Conservation (phyloP, 176 grass and related monocot genomes). For the Oryza rufipogon region DNA sequence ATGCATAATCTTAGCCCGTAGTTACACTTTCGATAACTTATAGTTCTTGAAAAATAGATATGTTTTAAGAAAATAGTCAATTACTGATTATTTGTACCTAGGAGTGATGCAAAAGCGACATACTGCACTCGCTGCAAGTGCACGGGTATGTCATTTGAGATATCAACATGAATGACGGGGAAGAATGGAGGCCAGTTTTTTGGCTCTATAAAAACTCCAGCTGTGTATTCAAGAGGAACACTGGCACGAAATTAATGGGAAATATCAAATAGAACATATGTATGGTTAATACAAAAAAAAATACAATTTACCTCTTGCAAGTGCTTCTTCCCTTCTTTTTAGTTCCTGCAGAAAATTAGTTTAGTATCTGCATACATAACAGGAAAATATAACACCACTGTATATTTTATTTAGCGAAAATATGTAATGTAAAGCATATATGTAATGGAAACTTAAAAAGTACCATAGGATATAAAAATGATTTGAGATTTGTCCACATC, state of each 20-base stretch:
- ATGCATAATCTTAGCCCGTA: not conserved
- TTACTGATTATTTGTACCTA: constrained; percentile 49
- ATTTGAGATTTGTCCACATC: too few relatives aligned
- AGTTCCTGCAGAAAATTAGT: constrained; percentile 45
- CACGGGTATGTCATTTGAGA: constrained; percentile 67
- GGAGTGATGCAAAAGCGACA: constrained; percentile 67
- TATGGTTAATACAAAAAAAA: not conserved
- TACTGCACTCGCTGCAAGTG: constrained; percentile 73
- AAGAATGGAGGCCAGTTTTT: constrained; percentile 80
- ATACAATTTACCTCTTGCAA: constrained; percentile 41
- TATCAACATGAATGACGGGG: constrained; percentile 74
- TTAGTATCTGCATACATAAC: not conserved
- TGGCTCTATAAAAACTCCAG: constrained; percentile 54
- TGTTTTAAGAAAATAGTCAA: not conserved
- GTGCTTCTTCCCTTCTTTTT: constrained; percentile 64
- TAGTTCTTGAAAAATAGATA: not conserved
- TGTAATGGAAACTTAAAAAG: too few relatives aligned
- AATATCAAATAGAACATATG: not conserved
- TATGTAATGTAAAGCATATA: too few relatives aligned
- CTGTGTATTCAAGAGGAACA: constrained; percentile 34
- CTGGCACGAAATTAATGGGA: not conserved
- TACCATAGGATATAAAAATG: too few relatives aligned
- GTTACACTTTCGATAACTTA: not conserved
- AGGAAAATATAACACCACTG: too few relatives aligned
- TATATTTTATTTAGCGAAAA: too few relatives aligned